A percentile compares a stretch with the other conserved stretches of the same genome.
phyloP scores from a whole-genome alignment of 2,329 filamentous ascomycete species.

The Escovopsis sp. region DNA sequence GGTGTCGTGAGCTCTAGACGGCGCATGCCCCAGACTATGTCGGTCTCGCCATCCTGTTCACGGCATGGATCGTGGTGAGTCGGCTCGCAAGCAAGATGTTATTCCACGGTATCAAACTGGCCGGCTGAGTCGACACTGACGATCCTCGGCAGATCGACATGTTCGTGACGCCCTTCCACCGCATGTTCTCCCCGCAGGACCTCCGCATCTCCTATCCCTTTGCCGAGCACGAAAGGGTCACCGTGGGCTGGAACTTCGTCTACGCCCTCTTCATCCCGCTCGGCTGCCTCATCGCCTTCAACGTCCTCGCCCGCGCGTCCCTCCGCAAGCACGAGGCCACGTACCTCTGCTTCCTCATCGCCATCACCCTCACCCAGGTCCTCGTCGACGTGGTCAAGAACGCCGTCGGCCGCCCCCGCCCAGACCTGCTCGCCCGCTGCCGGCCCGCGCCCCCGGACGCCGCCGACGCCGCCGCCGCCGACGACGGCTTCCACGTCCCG shows the following conservation, averaged over 20 bases:
- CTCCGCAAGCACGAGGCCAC: constrained; percentile 75
- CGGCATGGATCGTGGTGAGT: constrained; percentile 48
- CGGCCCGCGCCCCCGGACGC: constrained; percentile 39
- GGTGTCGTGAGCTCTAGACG: constrained; percentile 30
- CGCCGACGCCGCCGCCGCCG: constrained; percentile 30
- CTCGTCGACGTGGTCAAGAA: constrained; percentile 90
- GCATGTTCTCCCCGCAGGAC: constrained; percentile 85
- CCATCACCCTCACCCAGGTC: constrained; percentile 62
- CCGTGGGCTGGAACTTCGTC: constrained; percentile 63
- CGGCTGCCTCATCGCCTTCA: constrained; percentile 49
- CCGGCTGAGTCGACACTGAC: not conserved
- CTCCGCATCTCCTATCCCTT: constrained; percentile 74
- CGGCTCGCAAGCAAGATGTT: not conserved
- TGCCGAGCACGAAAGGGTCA: constrained; percentile 68
- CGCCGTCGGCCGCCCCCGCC: constrained; percentile 58
- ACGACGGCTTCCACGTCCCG: no score
- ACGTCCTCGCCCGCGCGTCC: constrained; percentile 44
- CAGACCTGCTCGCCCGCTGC: constrained; percentile 58
- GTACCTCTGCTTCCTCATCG: constrained; percentile 65
- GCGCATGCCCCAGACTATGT: constrained; percentile 85
- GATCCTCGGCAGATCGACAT: constrained; percentile 12
- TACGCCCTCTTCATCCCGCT: constrained; percentile 66
- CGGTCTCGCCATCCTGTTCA: constrained; percentile 56
- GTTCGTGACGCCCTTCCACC: constrained; percentile 69
- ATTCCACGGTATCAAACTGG: not conserved